Evolutionary conservation across 495 filamentous ascomycete species (phyloP).

Genomic region (Staphylotrichum tortipilum): DNA sequence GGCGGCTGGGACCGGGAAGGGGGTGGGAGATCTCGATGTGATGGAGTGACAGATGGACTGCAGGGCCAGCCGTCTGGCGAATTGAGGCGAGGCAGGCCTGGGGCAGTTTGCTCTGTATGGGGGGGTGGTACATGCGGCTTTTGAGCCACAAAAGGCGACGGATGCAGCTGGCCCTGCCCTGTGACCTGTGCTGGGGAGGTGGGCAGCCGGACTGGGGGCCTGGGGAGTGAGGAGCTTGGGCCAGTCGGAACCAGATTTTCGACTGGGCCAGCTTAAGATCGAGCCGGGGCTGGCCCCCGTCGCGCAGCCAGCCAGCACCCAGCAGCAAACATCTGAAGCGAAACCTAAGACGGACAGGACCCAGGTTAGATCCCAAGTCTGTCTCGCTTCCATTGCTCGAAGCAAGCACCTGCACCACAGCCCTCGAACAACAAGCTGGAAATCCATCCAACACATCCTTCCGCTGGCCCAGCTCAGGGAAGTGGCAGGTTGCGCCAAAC

Average conservation of each 20-base stretch:
- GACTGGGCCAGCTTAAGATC: background rate
- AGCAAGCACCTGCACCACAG: too few species aligned
- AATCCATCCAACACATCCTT: slow-evolving; percentile 1
- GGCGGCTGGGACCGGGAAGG: background rate
- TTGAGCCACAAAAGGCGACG: too few species aligned
- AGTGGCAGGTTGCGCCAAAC: slow-evolving; percentile 1
- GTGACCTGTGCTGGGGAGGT: too few species aligned
- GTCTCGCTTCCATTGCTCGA: background rate
- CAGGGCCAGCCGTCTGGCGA: background rate
- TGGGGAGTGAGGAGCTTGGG: background rate
- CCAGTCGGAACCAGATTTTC: slow-evolving; percentile 4
- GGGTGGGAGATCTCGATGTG: slow-evolving; percentile 4
- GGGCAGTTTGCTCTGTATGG: background rate
- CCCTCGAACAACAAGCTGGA: slow-evolving; percentile 1
- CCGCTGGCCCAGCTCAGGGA: background rate
- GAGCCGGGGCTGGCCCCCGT: background rate
- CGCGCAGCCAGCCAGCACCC: too few species aligned
- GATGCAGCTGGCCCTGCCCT: background rate
- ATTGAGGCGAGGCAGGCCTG: background rate
- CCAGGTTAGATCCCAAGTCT: too few species aligned
- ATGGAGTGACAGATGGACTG: background rate
- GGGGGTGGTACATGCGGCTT: too few species aligned
- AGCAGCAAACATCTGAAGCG: slow-evolving; percentile 2
- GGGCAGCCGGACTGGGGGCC: too few species aligned
- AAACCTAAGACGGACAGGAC: background rate